phyloP scores from a whole-genome alignment of 768 basidiomycete species.

The Asterophora parasitica region DNA sequence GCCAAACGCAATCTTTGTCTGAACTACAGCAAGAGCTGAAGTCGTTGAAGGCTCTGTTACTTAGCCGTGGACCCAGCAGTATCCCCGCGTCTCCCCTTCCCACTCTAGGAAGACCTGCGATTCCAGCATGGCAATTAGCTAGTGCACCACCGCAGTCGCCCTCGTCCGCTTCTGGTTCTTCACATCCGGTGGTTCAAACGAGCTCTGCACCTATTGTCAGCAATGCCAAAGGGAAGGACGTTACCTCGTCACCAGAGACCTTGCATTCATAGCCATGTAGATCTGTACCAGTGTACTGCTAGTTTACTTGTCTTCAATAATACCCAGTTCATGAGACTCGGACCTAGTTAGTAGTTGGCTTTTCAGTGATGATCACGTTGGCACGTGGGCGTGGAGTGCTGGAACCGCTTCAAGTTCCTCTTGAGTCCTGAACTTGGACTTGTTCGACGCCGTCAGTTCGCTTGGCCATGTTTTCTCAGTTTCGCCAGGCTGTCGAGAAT shows the following conservation, averaged over 20 bases:
- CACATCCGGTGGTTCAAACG: constrained; percentile 5
- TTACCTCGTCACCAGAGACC: constrained; percentile 22
- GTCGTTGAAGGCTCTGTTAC: constrained; percentile 84
- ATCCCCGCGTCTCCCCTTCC: constrained; percentile 50
- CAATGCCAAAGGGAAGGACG: constrained; percentile 61
- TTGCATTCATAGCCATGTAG: background rate
- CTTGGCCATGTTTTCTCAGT: constrained; percentile 64
- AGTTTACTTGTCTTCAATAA: background rate
- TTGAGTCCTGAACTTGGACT: background rate
- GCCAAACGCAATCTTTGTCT: constrained; percentile 73
- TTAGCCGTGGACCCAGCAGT: constrained; percentile 60
- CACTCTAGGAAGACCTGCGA: constrained; percentile 58
- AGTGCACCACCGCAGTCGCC: constrained; percentile 24
- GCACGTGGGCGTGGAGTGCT: background rate
- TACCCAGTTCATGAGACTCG: too few species aligned
- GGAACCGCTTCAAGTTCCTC: too few species aligned
- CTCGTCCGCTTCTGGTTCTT: background rate
- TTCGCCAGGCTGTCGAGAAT: constrained; percentile 69
- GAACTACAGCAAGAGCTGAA: constrained; percentile 94
- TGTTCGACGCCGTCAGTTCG: background rate
- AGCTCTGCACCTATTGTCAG: constrained; percentile 14
- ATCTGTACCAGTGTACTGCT: background rate
- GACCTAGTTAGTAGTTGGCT: too few species aligned
- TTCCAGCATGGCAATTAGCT: constrained; percentile 90
- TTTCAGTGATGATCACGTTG: constrained; percentile 5